A percentile compares a stretch with the other conserved stretches of the same genome.
These are phyloP conservation scores for Rutidosis leptorrhynchoides DNA, from an alignment of 129 eudicot genomes.

Conservation along the genomic window DNA sequence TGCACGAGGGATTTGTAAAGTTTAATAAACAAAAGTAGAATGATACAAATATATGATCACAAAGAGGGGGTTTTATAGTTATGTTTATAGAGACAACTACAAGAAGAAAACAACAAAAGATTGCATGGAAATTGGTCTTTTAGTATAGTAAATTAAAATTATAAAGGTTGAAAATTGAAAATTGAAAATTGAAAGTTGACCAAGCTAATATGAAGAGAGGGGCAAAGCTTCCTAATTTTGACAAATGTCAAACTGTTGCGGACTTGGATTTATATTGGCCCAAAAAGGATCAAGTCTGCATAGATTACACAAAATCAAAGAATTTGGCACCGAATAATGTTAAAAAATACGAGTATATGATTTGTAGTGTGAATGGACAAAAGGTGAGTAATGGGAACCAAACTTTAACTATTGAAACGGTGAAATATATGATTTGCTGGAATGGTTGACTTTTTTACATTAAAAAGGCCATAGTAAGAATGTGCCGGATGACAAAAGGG, in stretches of 20 bases:
- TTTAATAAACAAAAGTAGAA: slow-evolving; percentile 23
- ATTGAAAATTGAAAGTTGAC: slow-evolving; percentile 20
- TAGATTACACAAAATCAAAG: slow-evolving; percentile 23
- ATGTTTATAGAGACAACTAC: slow-evolving; percentile 16
- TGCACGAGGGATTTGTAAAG: slow-evolving; percentile 30
- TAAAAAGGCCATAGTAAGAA: slow-evolving; percentile 18
- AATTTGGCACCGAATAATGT: slow-evolving; percentile 26
- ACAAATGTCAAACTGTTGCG: slow-evolving; percentile 40
- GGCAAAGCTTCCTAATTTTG: slow-evolving; percentile 24
- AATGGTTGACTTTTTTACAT: slow-evolving; percentile 7
- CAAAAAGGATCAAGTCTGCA: slow-evolving; percentile 35
- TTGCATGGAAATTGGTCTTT: slow-evolving; percentile 11
- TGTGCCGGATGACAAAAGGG: slow-evolving; percentile 31
- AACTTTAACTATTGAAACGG: slow-evolving; percentile 8
- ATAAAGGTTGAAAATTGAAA: slow-evolving; percentile 19
- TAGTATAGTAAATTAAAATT: neutral
- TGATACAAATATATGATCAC: slow-evolving; percentile 23
- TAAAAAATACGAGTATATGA: slow-evolving; percentile 27
- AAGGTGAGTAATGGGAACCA: slow-evolving; percentile 4
- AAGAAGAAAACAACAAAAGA: slow-evolving; percentile 38
- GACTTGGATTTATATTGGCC: slow-evolving; percentile 26
- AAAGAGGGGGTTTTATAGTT: slow-evolving; percentile 34
- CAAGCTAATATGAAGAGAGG: neutral
- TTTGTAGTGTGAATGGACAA: slow-evolving; percentile 24
- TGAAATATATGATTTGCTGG: slow-evolving; percentile 16